Conservation (phyloP, 345 rosid species). For the Chamaenerion angustifolium region DNA sequence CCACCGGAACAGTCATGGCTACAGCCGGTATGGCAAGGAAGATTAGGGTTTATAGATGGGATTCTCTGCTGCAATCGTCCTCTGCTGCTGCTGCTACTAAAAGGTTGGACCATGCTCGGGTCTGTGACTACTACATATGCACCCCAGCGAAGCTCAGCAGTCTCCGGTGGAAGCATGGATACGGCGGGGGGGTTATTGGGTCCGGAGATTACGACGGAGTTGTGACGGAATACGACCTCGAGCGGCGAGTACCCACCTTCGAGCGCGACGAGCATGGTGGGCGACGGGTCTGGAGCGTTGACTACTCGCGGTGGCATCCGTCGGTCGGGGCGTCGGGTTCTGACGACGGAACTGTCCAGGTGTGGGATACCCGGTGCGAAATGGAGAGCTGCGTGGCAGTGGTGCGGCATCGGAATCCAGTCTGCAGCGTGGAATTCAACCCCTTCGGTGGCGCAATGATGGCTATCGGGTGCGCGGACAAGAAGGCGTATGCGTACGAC, state of each 20-base stretch:
- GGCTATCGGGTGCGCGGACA: conserved; percentile 68
- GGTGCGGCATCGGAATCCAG: conserved; percentile 32
- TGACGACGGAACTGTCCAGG: conserved; percentile 78
- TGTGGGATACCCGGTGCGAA: conserved; percentile 71
- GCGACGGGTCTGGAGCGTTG: conserved; percentile 78
- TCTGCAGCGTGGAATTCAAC: conserved; percentile 71
- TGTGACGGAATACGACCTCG: conserved; percentile 71
- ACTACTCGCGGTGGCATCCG: conserved; percentile 41
- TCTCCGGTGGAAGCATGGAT: conserved; percentile 56
- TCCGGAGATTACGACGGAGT: conserved; percentile 93
- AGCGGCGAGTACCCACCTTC: conserved; percentile 37
- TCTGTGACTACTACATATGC: conserved; percentile 42
- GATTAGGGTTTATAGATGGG: conserved; percentile 47
- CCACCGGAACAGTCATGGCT: conserved; percentile 34
- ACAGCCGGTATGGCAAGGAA: conserved; percentile 90
- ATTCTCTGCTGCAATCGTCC: conserved; percentile 18
- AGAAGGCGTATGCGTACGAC: conserved; percentile 58
- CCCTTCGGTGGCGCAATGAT: conserved; percentile 37
- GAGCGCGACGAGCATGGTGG: conserved; percentile 97
- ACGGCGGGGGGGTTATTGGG: conserved; percentile 41
- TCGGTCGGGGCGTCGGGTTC: conserved; percentile 69
- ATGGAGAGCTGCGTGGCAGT: conserved; percentile 28
- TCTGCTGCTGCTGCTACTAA: not conserved
- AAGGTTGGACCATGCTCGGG: conserved; percentile 29
- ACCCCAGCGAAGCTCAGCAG: conserved; percentile 92